Percentiles rank a stretch among this genome's conserved stretches.
Evolutionary conservation across 2,329 filamentous ascomycete genomes (phyloP).

Genomic region (Apiospora rasikravindrae): DNA sequence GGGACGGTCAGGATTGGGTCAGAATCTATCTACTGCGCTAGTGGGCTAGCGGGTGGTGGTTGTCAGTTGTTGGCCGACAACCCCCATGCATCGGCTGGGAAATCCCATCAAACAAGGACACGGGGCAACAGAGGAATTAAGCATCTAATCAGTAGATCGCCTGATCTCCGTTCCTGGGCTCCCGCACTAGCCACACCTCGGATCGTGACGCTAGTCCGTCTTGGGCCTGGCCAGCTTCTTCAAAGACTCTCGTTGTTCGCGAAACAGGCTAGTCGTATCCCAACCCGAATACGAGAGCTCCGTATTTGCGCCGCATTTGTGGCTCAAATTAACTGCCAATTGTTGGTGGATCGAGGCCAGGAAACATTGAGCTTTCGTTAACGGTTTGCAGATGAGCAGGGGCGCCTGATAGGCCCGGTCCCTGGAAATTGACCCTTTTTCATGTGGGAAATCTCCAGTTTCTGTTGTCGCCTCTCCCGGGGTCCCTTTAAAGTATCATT

Average conservation of each 20-base stretch:
- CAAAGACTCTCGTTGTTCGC: not conserved
- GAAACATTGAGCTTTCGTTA: constrained; percentile 12
- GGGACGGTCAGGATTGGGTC: no score
- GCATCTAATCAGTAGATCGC: constrained; percentile 11
- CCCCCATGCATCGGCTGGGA: not conserved
- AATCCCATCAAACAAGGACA: not conserved
- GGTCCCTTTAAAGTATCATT: constrained; percentile 16
- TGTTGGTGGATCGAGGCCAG: constrained; percentile 10
- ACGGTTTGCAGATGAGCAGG: constrained; percentile 4
- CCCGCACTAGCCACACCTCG: constrained; percentile 3
- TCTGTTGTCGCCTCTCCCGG: constrained; percentile 14
- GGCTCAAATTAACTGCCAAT: constrained; percentile 11
- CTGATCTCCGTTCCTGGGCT: constrained; percentile 6
- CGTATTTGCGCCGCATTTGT: constrained; percentile 6
- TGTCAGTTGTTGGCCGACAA: not conserved
- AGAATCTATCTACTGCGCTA: not conserved
- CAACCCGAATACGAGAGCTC: constrained; percentile 15
- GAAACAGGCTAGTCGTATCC: not conserved
- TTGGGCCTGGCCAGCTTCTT: not conserved
- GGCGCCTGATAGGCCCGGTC: constrained; percentile 5
- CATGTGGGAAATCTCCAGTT: constrained; percentile 17
- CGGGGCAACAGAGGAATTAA: not conserved
- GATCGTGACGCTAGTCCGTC: not conserved
- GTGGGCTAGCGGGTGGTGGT: not conserved
- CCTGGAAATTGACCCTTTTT: constrained; percentile 16